Base-by-base conservation (phyloP, 345 rosid genomes). In the Aquilaria malaccensis region DNA sequence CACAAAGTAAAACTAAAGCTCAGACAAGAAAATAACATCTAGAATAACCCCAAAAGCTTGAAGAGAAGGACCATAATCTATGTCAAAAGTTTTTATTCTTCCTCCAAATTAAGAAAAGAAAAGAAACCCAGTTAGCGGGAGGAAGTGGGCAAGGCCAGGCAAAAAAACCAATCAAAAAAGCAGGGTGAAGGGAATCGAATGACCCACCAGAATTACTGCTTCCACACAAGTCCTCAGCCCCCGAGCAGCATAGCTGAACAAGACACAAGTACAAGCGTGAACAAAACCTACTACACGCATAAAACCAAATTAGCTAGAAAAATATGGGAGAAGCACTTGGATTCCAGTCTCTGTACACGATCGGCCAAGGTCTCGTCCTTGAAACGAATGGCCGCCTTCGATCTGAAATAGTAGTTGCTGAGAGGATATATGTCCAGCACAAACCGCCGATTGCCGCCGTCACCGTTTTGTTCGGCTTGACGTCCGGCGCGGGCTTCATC, bases 141-240 rank as follows among this genome's bases (percentile, higher is more conserved):
- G 22, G 22, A 22, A 22, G 22, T 22, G 22, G 22, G 22, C 22
- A 22, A 22, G 22, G 22, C 22, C 22, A 22, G 22, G 22, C 22
- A 58, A 9, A 3, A 13, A 3, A 37, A 2, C 31, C 11, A 31
- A 54, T 11, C 10, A 30, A 43, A 33, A 45, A 7, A 56, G 15
- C 43, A 29, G 57, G 10, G 48, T 13, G 57, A 3, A 58, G 47
- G 56, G 32, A 3, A 41, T 56, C 30, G 30, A 64, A 37, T 37
- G 7, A 76, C 76, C 45, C 33, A 92, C 98, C 89, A 89, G 67
- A 71, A 92, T 74, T 74, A 92, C 89, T 33, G 88, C 98, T 74
- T 81, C 85, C 51, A 89, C 97, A 50, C 78, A 83, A 64, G 84
- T 85, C 79, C 95, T 89, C 84, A 89, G 61, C 12, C 98, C 98